Evolutionary conservation across 306 rosid genomes (phyloP).

Genomic region (Comarum palustre): DNA sequence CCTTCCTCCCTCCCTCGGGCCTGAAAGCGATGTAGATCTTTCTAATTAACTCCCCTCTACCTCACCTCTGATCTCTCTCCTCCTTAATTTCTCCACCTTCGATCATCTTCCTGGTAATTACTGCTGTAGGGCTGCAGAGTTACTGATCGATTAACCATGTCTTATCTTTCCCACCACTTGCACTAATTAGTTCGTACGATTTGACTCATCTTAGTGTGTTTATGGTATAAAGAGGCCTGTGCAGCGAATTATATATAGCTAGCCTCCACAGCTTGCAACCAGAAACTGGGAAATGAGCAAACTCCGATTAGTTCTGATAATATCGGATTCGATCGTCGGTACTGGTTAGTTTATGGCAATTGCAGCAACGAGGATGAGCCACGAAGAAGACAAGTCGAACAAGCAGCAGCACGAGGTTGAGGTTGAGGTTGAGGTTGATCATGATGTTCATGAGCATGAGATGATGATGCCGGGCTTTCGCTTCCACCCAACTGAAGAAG

Average conservation of each 20-base stretch:
- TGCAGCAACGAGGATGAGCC: constrained; percentile 47
- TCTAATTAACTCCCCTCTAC: constrained; percentile 43
- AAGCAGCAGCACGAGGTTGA: not conserved
- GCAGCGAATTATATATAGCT: not conserved
- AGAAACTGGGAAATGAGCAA: not conserved
- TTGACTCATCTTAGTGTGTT: constrained; percentile 12
- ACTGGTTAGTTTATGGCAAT: constrained; percentile 61
- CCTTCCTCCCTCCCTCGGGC: not conserved
- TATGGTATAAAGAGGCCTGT: constrained; percentile 21
- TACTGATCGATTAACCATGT: constrained; percentile 13
- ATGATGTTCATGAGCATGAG: constrained; percentile 74
- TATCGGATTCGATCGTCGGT: not conserved
- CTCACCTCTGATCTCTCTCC: not conserved
- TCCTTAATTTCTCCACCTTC: not conserved
- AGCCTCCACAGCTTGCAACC: not conserved
- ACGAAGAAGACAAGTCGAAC: constrained; percentile 44
- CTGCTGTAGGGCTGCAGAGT: not conserved
- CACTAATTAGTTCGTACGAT: constrained; percentile 4
- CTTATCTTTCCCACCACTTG: constrained; percentile 40
- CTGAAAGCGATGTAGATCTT: constrained; percentile 78
- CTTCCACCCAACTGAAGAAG: constrained; percentile 97
- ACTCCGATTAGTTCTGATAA: not conserved
- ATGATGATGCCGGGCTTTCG: constrained; percentile 98
- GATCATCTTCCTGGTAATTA: not conserved
- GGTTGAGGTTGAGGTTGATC: not conserved